Conservation (phyloP, 495 filamentous ascomycete genomes). For the Xylaria scruposa region DNA sequence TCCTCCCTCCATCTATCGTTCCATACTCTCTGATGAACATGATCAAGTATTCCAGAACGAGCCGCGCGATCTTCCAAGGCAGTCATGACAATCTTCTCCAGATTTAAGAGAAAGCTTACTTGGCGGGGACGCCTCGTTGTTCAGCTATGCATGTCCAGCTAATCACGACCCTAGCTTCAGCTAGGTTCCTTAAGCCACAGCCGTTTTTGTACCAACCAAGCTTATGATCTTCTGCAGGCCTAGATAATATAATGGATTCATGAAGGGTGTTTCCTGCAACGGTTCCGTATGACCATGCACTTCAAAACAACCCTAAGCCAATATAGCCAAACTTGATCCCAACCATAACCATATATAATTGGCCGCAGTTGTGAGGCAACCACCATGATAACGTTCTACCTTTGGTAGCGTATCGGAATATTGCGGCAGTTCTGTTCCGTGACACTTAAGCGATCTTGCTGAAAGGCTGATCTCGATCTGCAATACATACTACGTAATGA, state of each 20-base stretch:
- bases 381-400: no score
- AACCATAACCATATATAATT: no score
- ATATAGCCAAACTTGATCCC: not conserved
- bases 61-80: not conserved
- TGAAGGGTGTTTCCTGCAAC: not conserved
- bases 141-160: conserved; percentile 8
- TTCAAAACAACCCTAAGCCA: not conserved
- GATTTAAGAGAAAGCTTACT: conserved; percentile 1
- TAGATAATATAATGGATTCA: not conserved
- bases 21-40: not conserved
- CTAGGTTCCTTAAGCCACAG: not conserved
- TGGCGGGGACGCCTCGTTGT: conserved; percentile 6
- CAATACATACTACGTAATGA: not conserved
- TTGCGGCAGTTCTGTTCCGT: no score
- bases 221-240: not conserved
- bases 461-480: not conserved
- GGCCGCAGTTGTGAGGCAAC: no score
- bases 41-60: not conserved
- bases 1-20: no score
- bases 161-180: conserved; percentile 16
- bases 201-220: not conserved
- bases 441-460: not conserved
- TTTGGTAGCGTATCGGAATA: no score
- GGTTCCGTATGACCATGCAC: not conserved
- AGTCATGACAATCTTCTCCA: conserved; percentile 15